A percentile compares a stretch with the other conserved stretches of the same genome.
Evolutionary conservation across 2,329 filamentous ascomycete genomes (phyloP).

Genomic region (Penicillium decumbens): DNA sequence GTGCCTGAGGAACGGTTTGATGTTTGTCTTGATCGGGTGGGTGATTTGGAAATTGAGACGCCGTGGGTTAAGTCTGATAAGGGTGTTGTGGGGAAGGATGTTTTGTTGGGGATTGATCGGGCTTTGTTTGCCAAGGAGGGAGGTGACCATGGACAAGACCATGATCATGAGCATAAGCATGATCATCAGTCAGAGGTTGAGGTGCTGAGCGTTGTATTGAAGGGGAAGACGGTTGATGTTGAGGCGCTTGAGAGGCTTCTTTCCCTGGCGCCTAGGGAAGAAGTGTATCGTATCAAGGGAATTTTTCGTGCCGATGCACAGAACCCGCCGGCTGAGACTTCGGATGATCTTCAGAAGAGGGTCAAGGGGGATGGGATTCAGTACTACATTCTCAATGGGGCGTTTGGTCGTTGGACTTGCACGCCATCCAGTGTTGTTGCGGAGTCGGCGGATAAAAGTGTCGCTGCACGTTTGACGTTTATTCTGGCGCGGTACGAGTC

Average conservation of each 20-base stretch:
- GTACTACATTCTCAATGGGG: conserved; percentile 94
- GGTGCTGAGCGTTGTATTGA: conserved; percentile 75
- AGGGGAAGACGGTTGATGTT: conserved; percentile 51
- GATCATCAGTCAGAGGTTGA: conserved; percentile 83
- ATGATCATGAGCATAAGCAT: conserved; percentile 43
- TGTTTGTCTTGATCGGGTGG: conserved; percentile 69
- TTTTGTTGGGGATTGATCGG: conserved; percentile 84
- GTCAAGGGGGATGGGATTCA: conserved; percentile 34
- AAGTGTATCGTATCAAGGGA: conserved; percentile 91
- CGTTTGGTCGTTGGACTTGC: conserved; percentile 92
- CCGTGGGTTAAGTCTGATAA: conserved; percentile 80
- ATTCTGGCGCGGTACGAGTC: conserved; percentile 47
- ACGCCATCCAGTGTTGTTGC: conserved; percentile 53
- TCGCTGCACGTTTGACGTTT: conserved; percentile 42
- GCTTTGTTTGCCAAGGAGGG: conserved; percentile 53
- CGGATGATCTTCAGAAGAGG: conserved; percentile 36
- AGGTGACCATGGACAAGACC: conserved; percentile 36
- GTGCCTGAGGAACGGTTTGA: conserved; percentile 71
- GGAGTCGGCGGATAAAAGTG: conserved; percentile 28
- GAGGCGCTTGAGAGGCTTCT: conserved; percentile 63
- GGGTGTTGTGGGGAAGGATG: conserved; percentile 70
- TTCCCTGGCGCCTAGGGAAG: conserved; percentile 74
- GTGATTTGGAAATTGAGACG: conserved; percentile 73
- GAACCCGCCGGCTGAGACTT: conserved; percentile 46
- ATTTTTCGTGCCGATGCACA: conserved; percentile 47